Conservation (phyloP, 1,284 basidiomycete genomes). For the Moniliophthora roreri region DNA sequence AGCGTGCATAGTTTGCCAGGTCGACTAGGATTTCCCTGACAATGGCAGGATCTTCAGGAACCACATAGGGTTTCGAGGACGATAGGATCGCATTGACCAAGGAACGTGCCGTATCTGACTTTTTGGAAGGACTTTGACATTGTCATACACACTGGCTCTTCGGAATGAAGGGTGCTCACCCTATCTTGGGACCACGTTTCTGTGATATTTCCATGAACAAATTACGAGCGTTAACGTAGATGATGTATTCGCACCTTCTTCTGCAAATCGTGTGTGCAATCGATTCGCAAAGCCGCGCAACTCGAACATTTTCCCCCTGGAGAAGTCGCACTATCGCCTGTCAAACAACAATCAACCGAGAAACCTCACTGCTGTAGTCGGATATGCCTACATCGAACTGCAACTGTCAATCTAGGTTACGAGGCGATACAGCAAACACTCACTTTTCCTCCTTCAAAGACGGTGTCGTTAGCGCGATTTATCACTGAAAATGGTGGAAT, state of each 20-base stretch:
- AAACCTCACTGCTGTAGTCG: background rate
- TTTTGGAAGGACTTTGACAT: background rate
- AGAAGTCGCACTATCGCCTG: background rate
- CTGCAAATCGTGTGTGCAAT: background rate
- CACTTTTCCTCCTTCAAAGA: conserved; percentile 5
- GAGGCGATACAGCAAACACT: background rate
- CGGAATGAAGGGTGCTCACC: background rate
- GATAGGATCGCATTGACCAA: conserved; percentile 13
- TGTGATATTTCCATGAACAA: background rate
- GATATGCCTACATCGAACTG: conserved; percentile 4
- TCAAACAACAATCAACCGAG: background rate
- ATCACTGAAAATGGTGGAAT: no score
- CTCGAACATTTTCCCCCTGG: background rate
- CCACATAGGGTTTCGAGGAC: conserved; percentile 3
- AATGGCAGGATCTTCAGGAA: conserved; percentile 10
- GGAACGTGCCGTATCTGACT: conserved; percentile 2
- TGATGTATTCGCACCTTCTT: background rate
- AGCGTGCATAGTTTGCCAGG: conserved; percentile 9
- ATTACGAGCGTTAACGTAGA: background rate
- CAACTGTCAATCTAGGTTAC: background rate
- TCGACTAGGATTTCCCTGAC: conserved; percentile 12
- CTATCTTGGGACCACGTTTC: conserved; percentile 4
- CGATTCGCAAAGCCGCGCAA: background rate
- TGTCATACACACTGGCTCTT: background rate
- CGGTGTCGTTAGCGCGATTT: no score